phyloP scores from a whole-genome alignment of 2,329 filamentous ascomycete genomes.

The Chaetomiaceae sp. region DNA sequence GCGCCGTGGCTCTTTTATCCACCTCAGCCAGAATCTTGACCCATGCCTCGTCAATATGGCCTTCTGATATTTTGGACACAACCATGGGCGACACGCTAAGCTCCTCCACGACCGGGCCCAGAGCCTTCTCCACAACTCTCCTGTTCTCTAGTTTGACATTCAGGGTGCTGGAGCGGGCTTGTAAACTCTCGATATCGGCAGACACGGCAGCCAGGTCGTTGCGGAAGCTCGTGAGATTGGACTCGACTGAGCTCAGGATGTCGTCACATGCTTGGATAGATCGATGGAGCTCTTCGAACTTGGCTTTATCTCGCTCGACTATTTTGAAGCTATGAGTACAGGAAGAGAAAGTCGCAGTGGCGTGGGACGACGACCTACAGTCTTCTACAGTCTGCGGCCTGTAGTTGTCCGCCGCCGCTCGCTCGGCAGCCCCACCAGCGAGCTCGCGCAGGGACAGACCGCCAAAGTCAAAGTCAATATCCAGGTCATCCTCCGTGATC shows the following conservation, averaged over 20 bases:
- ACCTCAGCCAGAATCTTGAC: constrained; percentile 77
- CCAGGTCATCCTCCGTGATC: constrained; percentile 51
- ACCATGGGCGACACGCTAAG: constrained; percentile 81
- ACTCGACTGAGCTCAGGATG: constrained; percentile 87
- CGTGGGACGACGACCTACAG: constrained; percentile 46
- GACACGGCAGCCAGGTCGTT: constrained; percentile 89
- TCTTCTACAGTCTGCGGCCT: constrained; percentile 64
- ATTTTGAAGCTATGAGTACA: constrained; percentile 21
- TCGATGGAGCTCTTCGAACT: constrained; percentile 83
- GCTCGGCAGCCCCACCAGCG: constrained; percentile 37
- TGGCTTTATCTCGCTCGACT: constrained; percentile 77
- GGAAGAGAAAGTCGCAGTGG: not conserved
- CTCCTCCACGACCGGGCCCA: constrained; percentile 87
- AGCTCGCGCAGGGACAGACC: constrained; percentile 73
- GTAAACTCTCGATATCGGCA: constrained; percentile 89
- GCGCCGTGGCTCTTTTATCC: constrained; percentile 68
- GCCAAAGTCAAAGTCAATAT: constrained; percentile 71
- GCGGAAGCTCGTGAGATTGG: constrained; percentile 87
- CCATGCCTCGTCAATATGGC: constrained; percentile 86
- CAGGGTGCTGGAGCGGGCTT: constrained; percentile 76
- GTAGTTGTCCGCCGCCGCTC: constrained; percentile 35
- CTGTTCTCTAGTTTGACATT: constrained; percentile 85
- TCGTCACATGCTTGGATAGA: constrained; percentile 90
- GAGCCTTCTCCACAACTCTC: constrained; percentile 78
- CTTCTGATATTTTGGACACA: constrained; percentile 81